A percentile compares a stretch with the other conserved stretches of the same genome.
Conservation (phyloP, 768 basidiomycete genomes). For the Paxillus rubicundulus region DNA sequence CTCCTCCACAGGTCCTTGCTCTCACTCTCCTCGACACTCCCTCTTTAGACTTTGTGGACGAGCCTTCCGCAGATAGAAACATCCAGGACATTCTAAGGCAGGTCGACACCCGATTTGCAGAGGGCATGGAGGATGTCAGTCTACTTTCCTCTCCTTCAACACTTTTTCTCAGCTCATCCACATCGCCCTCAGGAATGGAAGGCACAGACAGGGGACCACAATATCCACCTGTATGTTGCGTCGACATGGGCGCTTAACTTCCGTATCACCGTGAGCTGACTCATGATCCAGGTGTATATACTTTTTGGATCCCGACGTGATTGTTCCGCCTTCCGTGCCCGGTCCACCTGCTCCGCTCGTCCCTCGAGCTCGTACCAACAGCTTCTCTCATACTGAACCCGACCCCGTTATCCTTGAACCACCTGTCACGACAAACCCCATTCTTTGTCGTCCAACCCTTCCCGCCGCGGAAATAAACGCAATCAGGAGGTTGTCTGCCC, state of each 20-base stretch:
- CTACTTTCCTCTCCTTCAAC: conserved; percentile 20
- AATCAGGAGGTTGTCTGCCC: conserved; percentile 74
- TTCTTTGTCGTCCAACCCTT: conserved; percentile 63
- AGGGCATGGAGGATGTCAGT: conserved; percentile 77
- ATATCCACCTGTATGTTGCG: conserved; percentile 70
- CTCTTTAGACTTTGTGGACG: conserved; percentile 72
- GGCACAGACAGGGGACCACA: conserved; percentile 67
- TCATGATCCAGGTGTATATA: conserved; percentile 66
- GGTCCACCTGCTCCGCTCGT: conserved; percentile 66
- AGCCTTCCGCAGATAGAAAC: conserved; percentile 57
- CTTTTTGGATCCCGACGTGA: conserved; percentile 81
- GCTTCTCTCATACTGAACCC: conserved; percentile 67
- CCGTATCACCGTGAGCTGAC: conserved; percentile 18
- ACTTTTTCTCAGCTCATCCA: conserved; percentile 20
- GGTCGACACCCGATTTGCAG: conserved; percentile 69
- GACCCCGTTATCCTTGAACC: conserved; percentile 81
- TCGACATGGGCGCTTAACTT: conserved; percentile 30
- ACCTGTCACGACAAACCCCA: conserved; percentile 70
- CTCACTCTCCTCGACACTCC: conserved; percentile 83
- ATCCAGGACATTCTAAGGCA: conserved; percentile 67
- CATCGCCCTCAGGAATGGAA: conserved; percentile 59
- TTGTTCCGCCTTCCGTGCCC: conserved; percentile 68
- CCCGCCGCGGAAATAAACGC: conserved; percentile 70
- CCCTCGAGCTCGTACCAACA: conserved; percentile 65
- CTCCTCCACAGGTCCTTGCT: conserved; percentile 47